A percentile compares a stretch with the other conserved stretches of the same genome.
phyloP scores from a whole-genome alignment of 805 yeast genomes.

The Yarrowia porcina region DNA sequence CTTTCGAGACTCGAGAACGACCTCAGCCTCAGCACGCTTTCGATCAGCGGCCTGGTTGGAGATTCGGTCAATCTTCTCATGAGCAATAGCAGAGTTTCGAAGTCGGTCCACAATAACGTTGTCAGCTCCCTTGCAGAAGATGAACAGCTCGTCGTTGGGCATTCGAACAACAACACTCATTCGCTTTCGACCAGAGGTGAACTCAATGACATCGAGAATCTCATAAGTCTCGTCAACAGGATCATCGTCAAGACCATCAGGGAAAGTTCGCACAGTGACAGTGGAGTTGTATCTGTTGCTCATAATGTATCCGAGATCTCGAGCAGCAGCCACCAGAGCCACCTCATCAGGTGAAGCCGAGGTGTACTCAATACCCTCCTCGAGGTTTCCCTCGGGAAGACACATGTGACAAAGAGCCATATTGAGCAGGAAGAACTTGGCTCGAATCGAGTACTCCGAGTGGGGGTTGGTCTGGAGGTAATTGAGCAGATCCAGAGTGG shows the following conservation, averaged over 20 bases:
- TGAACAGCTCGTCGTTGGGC: slow-evolving; percentile 70
- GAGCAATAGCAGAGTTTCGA: slow-evolving; percentile 55
- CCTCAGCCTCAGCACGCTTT: slow-evolving; percentile 72
- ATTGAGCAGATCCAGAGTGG: slow-evolving; percentile 63
- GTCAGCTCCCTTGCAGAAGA: slow-evolving; percentile 95
- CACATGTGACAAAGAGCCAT: slow-evolving; percentile 90
- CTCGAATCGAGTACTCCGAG: slow-evolving; percentile 64
- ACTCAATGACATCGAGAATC: slow-evolving; percentile 77
- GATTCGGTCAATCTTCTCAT: slow-evolving; percentile 61
- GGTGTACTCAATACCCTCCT: slow-evolving; percentile 68
- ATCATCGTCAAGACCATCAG: slow-evolving; percentile 67
- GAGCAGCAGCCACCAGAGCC: slow-evolving; percentile 89
- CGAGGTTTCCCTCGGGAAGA: slow-evolving; percentile 49
- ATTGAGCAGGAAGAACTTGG: slow-evolving; percentile 73
- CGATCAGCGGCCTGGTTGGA: slow-evolving; percentile 56
- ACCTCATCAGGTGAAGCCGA: slow-evolving; percentile 96
- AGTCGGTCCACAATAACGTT: slow-evolving; percentile 78
- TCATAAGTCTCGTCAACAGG: slow-evolving; percentile 69
- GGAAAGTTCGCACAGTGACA: slow-evolving; percentile 72
- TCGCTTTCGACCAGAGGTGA: slow-evolving; percentile 82
- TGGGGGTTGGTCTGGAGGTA: slow-evolving; percentile 72
- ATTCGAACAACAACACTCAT: slow-evolving; percentile 84
- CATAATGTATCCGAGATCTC: slow-evolving; percentile 91
- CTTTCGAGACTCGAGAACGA: slow-evolving; percentile 47
- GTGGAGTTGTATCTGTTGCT: slow-evolving; percentile 59